These are phyloP conservation scores for Penicillium pancosmium DNA, from an alignment of 495 filamentous ascomycete genomes.

Conservation along the genomic window DNA sequence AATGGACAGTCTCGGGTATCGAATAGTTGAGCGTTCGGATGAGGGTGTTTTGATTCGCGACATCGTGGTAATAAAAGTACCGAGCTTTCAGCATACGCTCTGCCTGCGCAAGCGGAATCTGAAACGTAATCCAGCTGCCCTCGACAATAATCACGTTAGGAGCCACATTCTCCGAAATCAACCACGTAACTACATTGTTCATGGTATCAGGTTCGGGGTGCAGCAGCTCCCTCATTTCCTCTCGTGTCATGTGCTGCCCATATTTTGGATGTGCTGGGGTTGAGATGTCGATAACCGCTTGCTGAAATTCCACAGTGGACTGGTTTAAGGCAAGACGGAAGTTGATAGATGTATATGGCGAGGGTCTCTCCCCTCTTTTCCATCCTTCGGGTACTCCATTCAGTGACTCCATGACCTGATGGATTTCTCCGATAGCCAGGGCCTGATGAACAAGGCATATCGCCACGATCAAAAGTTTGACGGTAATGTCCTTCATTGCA, in stretches of 20 bases:
- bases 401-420: conserved; percentile 51
- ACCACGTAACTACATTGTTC: conserved; percentile 50
- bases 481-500: conserved; percentile 3
- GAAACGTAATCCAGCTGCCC: conserved; percentile 61
- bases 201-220: conserved; percentile 48
- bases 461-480: conserved; percentile 14
- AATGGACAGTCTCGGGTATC: conserved; percentile 51
- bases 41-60: conserved; percentile 30
- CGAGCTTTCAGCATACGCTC: conserved; percentile 55
- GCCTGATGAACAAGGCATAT: conserved; percentile 9
- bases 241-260: conserved; percentile 64
- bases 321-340: conserved; percentile 60
- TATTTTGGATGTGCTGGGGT: conserved; percentile 63
- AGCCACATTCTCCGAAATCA: conserved; percentile 48
- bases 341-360: conserved; percentile 39
- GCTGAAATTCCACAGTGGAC: conserved; percentile 58
- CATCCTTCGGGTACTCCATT: conserved; percentile 47
- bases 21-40: conserved; percentile 63
- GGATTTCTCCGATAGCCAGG: conserved; percentile 9
- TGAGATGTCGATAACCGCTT: conserved; percentile 62
- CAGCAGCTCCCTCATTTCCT: conserved; percentile 54
- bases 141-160: conserved; percentile 44
- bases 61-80: conserved; percentile 55
- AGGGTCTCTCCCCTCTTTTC: conserved; percentile 41
- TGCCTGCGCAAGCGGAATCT: conserved; percentile 51